Percentiles rank a stretch among this genome's conserved stretches.
Conservation (phyloP, 306 rosid genomes). For the Cyclanthera cordifolia region DNA sequence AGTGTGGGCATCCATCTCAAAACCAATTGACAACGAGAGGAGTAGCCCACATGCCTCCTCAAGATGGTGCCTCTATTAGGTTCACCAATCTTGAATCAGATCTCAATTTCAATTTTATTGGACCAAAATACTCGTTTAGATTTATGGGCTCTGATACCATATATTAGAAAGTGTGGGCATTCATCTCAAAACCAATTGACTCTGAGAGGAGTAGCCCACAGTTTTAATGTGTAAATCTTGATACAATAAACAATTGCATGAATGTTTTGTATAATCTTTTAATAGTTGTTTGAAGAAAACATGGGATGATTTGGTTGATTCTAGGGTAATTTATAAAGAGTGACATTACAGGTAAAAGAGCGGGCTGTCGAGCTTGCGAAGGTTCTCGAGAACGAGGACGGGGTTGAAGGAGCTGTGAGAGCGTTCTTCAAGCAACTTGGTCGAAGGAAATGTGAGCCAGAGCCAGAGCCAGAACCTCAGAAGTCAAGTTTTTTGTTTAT, state of each 20-base stretch:
- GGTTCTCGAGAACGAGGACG: conserved; percentile 92
- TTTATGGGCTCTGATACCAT: no score
- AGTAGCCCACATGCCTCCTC: no score
- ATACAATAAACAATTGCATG: neutral
- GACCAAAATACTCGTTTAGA: no score
- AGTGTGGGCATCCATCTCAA: no score
- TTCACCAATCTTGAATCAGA: no score
- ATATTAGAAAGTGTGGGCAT: no score
- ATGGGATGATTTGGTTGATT: conserved; percentile 5
- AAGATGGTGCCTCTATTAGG: no score
- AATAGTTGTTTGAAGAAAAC: neutral
- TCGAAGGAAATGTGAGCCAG: conserved; percentile 31
- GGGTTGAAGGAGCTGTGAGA: conserved; percentile 83
- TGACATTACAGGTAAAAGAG: conserved; percentile 58
- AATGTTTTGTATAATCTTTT: neutral
- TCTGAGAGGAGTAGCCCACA: no score
- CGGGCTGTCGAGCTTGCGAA: conserved; percentile 61
- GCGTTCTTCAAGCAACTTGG: conserved; percentile 92
- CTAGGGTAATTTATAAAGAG: neutral
- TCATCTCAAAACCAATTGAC: no score
- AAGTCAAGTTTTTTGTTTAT: conserved; percentile 39
- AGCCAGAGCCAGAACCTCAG: conserved; percentile 35
- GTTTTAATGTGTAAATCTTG: neutral
- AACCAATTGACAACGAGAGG: no score
- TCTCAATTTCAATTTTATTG: no score